Percentiles rank a stretch among this genome's conserved stretches.
Evolutionary conservation across 345 rosid species (phyloP).

Genomic region (Aethionema arabicum): DNA sequence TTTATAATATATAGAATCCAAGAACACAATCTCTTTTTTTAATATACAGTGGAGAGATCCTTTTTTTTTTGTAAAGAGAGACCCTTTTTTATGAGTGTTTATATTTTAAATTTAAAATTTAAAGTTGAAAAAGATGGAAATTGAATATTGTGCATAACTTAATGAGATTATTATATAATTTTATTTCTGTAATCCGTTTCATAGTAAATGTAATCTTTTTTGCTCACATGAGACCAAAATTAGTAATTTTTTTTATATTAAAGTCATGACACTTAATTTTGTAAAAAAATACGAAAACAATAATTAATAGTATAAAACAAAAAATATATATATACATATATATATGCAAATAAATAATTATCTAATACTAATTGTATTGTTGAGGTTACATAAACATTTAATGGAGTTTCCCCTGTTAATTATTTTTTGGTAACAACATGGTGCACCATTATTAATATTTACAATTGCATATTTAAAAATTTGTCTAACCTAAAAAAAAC

Average conservation of each 20-base stretch:
- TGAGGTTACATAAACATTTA: slow-evolving; percentile 3
- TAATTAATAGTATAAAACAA: too few species aligned
- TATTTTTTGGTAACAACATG: background rate
- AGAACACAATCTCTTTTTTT: slow-evolving; percentile 21
- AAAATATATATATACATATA: too few species aligned
- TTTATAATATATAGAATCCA: slow-evolving; percentile 31
- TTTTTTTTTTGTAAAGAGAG: too few species aligned
- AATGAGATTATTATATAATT: slow-evolving; percentile 7
- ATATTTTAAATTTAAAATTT: slow-evolving; percentile 21
- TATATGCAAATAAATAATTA: too few species aligned
- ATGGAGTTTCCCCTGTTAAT: slow-evolving; percentile 3
- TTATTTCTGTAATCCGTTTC: background rate
- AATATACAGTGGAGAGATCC: slow-evolving; percentile 23
- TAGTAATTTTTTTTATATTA: too few species aligned
- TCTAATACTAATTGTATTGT: too few species aligned
- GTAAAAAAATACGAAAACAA: too few species aligned
- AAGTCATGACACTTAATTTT: too few species aligned
- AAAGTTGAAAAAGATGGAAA: background rate
- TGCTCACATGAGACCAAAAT: too few species aligned
- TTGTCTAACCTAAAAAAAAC: too few species aligned
- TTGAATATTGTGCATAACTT: slow-evolving; percentile 13
- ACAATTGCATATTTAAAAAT: too few species aligned
- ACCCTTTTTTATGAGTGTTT: slow-evolving; percentile 20
- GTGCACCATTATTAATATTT: background rate
- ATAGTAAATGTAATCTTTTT: too few species aligned